A percentile compares a stretch with the other conserved stretches of the same genome.
phyloP scores from a whole-genome alignment of 1,139 yeast species.

The Tardiomyces depauwii region DNA sequence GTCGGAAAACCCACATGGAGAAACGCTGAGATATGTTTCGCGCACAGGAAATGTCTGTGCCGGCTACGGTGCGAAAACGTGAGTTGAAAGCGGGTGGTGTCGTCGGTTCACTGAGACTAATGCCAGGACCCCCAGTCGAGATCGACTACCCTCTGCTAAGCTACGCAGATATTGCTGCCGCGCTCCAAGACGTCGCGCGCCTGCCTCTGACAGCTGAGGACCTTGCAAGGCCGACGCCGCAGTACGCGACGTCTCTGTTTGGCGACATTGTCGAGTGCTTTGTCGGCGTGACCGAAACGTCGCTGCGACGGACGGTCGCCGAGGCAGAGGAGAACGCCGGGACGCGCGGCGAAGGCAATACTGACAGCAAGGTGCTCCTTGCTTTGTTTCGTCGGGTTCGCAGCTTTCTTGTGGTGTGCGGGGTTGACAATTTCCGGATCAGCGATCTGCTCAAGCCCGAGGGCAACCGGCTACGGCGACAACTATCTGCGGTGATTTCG shows the following conservation, averaged over 20 bases:
- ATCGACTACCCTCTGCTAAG: slow-evolving; percentile 44
- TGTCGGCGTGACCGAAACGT: slow-evolving; percentile 46
- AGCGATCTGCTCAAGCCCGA: slow-evolving; percentile 68
- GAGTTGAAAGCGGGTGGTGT: slow-evolving; percentile 1
- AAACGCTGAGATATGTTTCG: background rate
- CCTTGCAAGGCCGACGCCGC: slow-evolving; percentile 53
- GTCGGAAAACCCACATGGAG: too few species aligned
- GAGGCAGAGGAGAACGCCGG: slow-evolving; percentile 17
- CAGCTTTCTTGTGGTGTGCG: slow-evolving; percentile 59
- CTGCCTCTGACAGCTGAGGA: slow-evolving; percentile 43
- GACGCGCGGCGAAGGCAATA: slow-evolving; percentile 23
- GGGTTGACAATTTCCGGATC: slow-evolving; percentile 64
- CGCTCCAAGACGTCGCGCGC: slow-evolving; percentile 33
- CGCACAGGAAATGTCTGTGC: slow-evolving; percentile 1
- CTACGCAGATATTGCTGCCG: slow-evolving; percentile 47
- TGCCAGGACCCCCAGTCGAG: background rate
- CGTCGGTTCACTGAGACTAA: background rate
- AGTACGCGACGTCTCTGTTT: slow-evolving; percentile 48
- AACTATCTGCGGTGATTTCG: slow-evolving; percentile 75
- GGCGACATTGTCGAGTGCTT: slow-evolving; percentile 66
- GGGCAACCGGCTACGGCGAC: slow-evolving; percentile 46
- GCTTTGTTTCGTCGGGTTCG: slow-evolving; percentile 49
- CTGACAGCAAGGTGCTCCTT: slow-evolving; percentile 27
- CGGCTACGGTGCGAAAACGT: slow-evolving; percentile 7
- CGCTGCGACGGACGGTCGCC: slow-evolving; percentile 26